Conservation (phyloP, 2,329 filamentous ascomycete species). For the Paramyrothecium sp. region DNA sequence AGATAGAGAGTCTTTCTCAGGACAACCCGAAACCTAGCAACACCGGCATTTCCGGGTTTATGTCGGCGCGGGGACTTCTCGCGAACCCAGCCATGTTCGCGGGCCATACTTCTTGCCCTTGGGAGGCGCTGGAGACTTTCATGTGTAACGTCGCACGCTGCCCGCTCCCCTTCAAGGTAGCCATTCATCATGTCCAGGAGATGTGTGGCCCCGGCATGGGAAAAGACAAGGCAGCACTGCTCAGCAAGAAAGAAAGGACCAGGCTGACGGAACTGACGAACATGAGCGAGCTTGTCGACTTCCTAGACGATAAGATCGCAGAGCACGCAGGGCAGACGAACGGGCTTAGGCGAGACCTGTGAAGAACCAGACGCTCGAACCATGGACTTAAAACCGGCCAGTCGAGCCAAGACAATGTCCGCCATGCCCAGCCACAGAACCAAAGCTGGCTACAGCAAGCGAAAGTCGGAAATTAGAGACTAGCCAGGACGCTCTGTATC, state of each 20-base stretch:
- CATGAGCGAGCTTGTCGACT: constrained; percentile 60
- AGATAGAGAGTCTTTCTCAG: neutral
- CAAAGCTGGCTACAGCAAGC: too few species aligned
- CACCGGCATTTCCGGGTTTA: constrained; percentile 60
- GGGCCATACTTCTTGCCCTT: constrained; percentile 54
- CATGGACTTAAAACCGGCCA: neutral
- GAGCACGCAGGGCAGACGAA: constrained; percentile 27
- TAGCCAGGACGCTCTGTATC: constrained; percentile 78
- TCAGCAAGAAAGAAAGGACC: constrained; percentile 55
- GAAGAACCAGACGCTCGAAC: constrained; percentile 11
- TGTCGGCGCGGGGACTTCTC: constrained; percentile 68
- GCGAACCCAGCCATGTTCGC: constrained; percentile 67
- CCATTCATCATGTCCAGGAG: constrained; percentile 64
- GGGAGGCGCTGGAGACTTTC: constrained; percentile 62
- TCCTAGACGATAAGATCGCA: constrained; percentile 50
- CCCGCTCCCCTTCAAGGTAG: constrained; percentile 62
- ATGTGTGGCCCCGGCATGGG: constrained; percentile 62
- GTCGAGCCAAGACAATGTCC: too few species aligned
- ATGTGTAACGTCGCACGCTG: constrained; percentile 54
- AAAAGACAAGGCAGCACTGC: constrained; percentile 47
- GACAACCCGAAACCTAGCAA: constrained; percentile 28
- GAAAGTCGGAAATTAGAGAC: constrained; percentile 38
- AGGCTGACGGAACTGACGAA: constrained; percentile 47
- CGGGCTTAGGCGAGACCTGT: constrained; percentile 31
- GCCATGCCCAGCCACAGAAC: too few species aligned